phyloP scores from a whole-genome alignment of 495 filamentous ascomycete genomes.

The Acidiella bohemica region DNA sequence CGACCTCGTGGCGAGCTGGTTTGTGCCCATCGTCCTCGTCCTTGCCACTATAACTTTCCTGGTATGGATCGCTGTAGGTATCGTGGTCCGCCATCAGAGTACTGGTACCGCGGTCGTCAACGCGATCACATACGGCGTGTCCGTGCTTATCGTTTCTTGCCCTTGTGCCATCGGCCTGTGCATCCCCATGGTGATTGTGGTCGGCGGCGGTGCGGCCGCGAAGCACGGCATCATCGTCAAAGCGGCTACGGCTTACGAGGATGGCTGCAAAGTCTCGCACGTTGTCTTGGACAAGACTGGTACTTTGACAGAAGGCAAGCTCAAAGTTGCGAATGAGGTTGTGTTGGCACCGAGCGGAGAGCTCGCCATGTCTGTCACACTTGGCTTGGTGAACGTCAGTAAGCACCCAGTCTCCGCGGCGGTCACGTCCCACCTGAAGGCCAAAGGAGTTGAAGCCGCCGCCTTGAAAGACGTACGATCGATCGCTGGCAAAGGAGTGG shows the following conservation, averaged over 20 bases:
- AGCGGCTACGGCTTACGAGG: conserved; percentile 49
- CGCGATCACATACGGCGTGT: neutral
- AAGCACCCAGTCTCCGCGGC: neutral
- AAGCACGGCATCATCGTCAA: conserved; percentile 21
- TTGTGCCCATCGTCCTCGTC: neutral
- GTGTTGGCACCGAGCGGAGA: neutral
- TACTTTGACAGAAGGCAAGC: conserved; percentile 50
- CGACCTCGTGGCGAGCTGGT: neutral
- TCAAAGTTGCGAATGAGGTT: conserved; percentile 34
- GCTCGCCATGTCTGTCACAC: neutral
- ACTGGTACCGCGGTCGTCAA: neutral
- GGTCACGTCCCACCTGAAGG: neutral
- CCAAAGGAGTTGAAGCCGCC: neutral
- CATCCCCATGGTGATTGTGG: neutral
- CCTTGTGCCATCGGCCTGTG: neutral
- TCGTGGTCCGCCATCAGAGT: neutral
- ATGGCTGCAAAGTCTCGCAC: conserved; percentile 45
- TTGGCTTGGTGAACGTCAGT: no score
- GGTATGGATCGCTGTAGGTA: neutral
- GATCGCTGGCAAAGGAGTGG: neutral
- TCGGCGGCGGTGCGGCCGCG: neutral
- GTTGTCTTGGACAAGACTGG: conserved; percentile 74
- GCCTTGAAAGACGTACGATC: neutral
- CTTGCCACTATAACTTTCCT: neutral
- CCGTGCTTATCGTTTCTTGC: neutral